phyloP scores from a whole-genome alignment of 2,329 filamentous ascomycete genomes.

The Hypoxylon sp. region DNA sequence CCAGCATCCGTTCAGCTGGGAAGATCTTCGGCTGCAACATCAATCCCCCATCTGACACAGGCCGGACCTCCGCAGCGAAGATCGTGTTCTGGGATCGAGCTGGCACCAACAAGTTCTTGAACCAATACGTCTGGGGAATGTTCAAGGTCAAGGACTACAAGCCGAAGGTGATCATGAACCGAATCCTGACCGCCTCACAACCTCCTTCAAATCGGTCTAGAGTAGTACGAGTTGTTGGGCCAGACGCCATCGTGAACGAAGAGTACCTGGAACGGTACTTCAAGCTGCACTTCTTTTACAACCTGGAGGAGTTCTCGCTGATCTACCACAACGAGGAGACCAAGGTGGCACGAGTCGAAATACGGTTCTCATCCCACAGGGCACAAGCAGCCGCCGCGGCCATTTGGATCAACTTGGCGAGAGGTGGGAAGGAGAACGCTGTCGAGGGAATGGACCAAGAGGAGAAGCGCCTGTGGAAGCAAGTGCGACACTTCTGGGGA shows the following conservation, averaged over 20 bases:
- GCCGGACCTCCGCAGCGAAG: constrained; percentile 11
- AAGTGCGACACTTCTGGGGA: constrained; percentile 3
- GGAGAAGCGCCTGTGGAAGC: not conserved
- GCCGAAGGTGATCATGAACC: constrained; percentile 1
- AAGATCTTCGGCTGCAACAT: constrained; percentile 18
- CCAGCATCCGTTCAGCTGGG: constrained; percentile 1
- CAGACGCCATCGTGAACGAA: not conserved
- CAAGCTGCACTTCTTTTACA: not conserved
- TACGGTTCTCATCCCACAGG: constrained; percentile 1
- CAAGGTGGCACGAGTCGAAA: not conserved
- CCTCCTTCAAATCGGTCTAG: not conserved
- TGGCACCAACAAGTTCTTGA: constrained; percentile 1
- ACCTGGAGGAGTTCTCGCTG: not conserved
- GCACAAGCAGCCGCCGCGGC: not conserved
- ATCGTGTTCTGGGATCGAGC: constrained; percentile 18
- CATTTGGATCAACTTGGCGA: not conserved
- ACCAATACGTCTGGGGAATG: not conserved
- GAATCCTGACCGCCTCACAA: constrained; percentile 6
- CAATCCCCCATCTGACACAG: not conserved
- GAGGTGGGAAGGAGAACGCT: not conserved
- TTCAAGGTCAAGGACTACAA: not conserved
- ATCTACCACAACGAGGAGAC: not conserved
- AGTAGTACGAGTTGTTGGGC: constrained; percentile 11
- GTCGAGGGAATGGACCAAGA: not conserved
- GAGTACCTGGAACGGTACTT: not conserved